Evolutionary conservation across 805 yeast genomes (phyloP).

Genomic region (Candida chauliodis): DNA sequence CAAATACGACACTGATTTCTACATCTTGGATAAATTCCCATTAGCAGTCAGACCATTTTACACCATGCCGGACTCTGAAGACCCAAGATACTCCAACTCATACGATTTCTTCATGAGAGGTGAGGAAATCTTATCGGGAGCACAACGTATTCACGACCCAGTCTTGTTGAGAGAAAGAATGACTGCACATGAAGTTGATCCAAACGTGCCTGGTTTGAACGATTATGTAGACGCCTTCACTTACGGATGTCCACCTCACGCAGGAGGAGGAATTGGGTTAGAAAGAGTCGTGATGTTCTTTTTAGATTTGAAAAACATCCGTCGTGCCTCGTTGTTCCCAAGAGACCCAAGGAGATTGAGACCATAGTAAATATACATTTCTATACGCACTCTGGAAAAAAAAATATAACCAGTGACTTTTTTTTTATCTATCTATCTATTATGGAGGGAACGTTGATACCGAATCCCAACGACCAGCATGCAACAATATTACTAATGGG

Average conservation of each 20-base stretch:
- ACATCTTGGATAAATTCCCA: constrained; percentile 97
- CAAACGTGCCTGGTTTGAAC: constrained; percentile 73
- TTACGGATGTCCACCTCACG: constrained; percentile 98
- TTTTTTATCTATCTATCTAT: neutral
- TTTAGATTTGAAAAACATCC: constrained; percentile 93
- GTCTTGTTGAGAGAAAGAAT: constrained; percentile 78
- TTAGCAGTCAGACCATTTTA: constrained; percentile 95
- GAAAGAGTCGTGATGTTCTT: constrained; percentile 99
- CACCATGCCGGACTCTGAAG: constrained; percentile 97
- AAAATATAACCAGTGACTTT: neutral
- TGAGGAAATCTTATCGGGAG: constrained; percentile 98
- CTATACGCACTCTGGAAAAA: no score
- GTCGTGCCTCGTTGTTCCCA: constrained; percentile 99
- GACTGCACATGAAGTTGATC: constrained; percentile 77
- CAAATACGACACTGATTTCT: constrained; percentile 95
- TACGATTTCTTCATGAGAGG: constrained; percentile 99
- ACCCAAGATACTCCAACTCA: constrained; percentile 91
- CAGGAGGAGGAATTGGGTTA: constrained; percentile 99
- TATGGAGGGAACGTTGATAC: constrained; percentile 19
- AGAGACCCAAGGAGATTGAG: constrained; percentile 94
- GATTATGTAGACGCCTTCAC: constrained; percentile 92
- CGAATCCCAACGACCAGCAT: constrained; percentile 48
- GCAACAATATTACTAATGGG: constrained; percentile 92
- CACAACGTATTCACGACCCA: constrained; percentile 97
- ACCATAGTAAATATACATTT: constrained; percentile 47